Percentiles rank a stretch among this genome's conserved stretches.
phyloP scores from a whole-genome alignment of 331 rosid genomes.

The Acacia concinna region DNA sequence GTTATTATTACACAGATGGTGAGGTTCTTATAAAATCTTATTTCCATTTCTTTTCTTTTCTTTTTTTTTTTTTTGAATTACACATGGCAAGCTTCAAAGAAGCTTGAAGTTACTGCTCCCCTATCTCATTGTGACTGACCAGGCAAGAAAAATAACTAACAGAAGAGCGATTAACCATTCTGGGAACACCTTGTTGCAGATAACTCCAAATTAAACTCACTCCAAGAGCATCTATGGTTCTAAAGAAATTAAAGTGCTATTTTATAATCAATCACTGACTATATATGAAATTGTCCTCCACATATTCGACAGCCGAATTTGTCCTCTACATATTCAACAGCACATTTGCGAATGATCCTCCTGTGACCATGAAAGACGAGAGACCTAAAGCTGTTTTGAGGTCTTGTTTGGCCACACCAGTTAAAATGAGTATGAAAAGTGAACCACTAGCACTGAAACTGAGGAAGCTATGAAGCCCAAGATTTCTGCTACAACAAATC shows the following conservation, averaged over 20 bases:
- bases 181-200: slow-evolving; percentile 75
- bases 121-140: slow-evolving; percentile 73
- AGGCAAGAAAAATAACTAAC: slow-evolving; percentile 73
- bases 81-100: too few relatives aligned
- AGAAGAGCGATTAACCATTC: slow-evolving; percentile 72
- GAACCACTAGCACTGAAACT: slow-evolving; percentile 86
- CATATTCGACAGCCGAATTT: slow-evolving; percentile 38
- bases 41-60: too few relatives aligned
- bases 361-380: slow-evolving; percentile 92
- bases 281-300: slow-evolving; percentile 25
- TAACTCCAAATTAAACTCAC: slow-evolving; percentile 87
- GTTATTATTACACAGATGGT: slow-evolving; percentile 26
- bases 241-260: slow-evolving; percentile 71
- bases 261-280: slow-evolving; percentile 65
- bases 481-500: slow-evolving; percentile 34
- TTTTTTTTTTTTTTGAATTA: too few relatives aligned
- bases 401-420: slow-evolving; percentile 63
- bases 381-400: slow-evolving; percentile 76
- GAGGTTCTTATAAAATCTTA: too few relatives aligned
- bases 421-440: slow-evolving; percentile 70
- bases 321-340: slow-evolving; percentile 44
- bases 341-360: slow-evolving; percentile 78
- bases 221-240: slow-evolving; percentile 77
- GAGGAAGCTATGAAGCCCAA: slow-evolving; percentile 75
- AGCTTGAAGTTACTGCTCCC: too few relatives aligned